A percentile compares a stretch with the other conserved stretches of the same genome.
Evolutionary conservation across 108 stramenopile species (phyloP).

Genomic region (Fragilaria radians): DNA sequence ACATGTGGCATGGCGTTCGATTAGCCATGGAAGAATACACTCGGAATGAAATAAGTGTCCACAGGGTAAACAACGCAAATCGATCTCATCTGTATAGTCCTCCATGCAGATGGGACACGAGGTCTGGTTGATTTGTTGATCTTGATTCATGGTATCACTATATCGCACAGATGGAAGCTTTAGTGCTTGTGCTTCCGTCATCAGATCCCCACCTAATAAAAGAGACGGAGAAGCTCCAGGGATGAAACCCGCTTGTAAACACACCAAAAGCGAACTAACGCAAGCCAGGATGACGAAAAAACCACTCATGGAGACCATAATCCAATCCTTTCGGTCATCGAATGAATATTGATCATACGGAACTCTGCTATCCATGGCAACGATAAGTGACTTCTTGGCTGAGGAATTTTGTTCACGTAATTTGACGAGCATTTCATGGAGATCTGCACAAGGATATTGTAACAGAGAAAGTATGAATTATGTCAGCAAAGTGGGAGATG

Average conservation of each 20-base stretch:
- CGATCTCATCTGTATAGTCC: conserved; percentile 72
- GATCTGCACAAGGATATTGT: too few species aligned
- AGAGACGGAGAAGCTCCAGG: neutral
- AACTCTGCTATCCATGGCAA: neutral
- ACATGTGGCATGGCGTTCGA: conserved; percentile 24
- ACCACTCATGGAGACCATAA: conserved; percentile 21
- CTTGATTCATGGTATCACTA: neutral
- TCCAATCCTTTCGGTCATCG: conserved; percentile 5
- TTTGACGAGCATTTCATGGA: too few species aligned
- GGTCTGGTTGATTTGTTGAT: conserved; percentile 4
- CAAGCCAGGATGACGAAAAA: conserved; percentile 28
- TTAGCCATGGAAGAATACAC: conserved; percentile 90
- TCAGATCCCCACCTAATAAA: neutral
- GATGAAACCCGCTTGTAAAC: conserved; percentile 25
- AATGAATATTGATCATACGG: conserved; percentile 3
- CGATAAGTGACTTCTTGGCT: too few species aligned
- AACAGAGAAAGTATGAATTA: too few species aligned
- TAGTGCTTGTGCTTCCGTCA: conserved; percentile 27
- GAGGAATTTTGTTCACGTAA: too few species aligned
- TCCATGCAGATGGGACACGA: conserved; percentile 87
- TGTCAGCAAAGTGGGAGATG: too few species aligned
- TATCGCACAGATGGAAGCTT: conserved; percentile 11
- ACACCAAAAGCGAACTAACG: conserved; percentile 30
- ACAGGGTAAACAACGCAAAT: conserved; percentile 74
- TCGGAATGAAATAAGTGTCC: conserved; percentile 79